Conservation (phyloP, 352 stramenopile genomes). For the Phytophthora tentaculata region DNA sequence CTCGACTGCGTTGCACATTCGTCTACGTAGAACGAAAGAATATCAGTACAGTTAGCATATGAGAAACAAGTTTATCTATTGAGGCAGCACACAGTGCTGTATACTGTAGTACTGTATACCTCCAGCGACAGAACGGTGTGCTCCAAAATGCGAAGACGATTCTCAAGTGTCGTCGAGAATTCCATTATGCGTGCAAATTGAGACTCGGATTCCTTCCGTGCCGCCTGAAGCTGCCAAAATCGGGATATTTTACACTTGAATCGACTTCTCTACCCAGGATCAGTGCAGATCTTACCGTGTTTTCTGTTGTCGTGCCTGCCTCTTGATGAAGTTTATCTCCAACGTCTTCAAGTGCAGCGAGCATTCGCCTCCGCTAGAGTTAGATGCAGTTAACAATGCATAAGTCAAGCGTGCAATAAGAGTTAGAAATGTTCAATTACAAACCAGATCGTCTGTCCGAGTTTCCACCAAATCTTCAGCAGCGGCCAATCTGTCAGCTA, state of each 20-base stretch:
- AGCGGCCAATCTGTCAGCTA: slow-evolving; percentile 45
- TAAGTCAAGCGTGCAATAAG: neutral
- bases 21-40: slow-evolving; percentile 12
- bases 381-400: slow-evolving; percentile 3
- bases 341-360: slow-evolving; percentile 28
- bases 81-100: neutral
- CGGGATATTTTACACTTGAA: neutral
- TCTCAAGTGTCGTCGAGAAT: slow-evolving; percentile 31
- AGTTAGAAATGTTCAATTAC: neutral
- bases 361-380: slow-evolving; percentile 30
- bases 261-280: neutral
- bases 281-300: slow-evolving; percentile 15
- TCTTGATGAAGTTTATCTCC: slow-evolving; percentile 30
- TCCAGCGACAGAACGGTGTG: slow-evolving; percentile 33
- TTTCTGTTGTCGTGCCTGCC: slow-evolving; percentile 19
- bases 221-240: slow-evolving; percentile 23
- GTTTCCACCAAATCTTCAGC: slow-evolving; percentile 53
- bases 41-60: neutral
- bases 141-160: slow-evolving; percentile 34
- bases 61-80: neutral
- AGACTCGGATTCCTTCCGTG: slow-evolving; percentile 20
- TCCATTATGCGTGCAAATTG: slow-evolving; percentile 27
- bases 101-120: too few species aligned
- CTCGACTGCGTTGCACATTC: slow-evolving; percentile 34
- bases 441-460: slow-evolving; percentile 65